Evolutionary conservation across 169 alveolate species (phyloP).

Genomic region (Plasmodium blacklocki): DNA sequence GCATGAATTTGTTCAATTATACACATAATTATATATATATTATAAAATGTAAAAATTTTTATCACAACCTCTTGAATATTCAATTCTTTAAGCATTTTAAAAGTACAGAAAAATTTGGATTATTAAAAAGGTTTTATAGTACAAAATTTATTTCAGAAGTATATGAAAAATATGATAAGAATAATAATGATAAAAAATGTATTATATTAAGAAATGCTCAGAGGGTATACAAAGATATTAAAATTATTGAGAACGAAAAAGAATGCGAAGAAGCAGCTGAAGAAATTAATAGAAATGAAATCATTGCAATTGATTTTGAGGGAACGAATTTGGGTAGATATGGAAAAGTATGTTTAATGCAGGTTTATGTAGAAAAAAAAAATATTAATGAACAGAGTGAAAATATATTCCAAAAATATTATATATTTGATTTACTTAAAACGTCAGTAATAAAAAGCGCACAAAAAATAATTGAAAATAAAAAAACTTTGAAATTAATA

Average conservation of each 20-base stretch:
- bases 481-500: slow-evolving; percentile 63
- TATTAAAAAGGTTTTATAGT: slow-evolving; percentile 12
- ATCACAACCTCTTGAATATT: slow-evolving; percentile 7
- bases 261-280: slow-evolving; percentile 73
- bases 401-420: slow-evolving; percentile 35
- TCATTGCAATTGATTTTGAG: slow-evolving; percentile 81
- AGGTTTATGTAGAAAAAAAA: slow-evolving; percentile 58
- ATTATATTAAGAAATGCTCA: not conserved
- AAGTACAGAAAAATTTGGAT: slow-evolving; percentile 28
- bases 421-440: slow-evolving; percentile 38
- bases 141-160: slow-evolving; percentile 34
- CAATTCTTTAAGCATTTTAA: slow-evolving; percentile 16
- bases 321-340: slow-evolving; percentile 83
- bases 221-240: slow-evolving; percentile 43
- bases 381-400: not conserved
- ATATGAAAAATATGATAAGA: slow-evolving; percentile 7
- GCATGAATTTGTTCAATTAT: not conserved
- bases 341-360: slow-evolving; percentile 80
- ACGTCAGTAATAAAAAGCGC: slow-evolving; percentile 44
- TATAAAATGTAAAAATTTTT: slow-evolving; percentile 15
- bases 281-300: slow-evolving; percentile 63
- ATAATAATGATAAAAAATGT: not conserved
- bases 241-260: slow-evolving; percentile 66
- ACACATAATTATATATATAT: not conserved
- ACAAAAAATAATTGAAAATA: slow-evolving; percentile 79